Conservation (phyloP, 2,329 filamentous ascomycete genomes). For the Alternaria sp. region DNA sequence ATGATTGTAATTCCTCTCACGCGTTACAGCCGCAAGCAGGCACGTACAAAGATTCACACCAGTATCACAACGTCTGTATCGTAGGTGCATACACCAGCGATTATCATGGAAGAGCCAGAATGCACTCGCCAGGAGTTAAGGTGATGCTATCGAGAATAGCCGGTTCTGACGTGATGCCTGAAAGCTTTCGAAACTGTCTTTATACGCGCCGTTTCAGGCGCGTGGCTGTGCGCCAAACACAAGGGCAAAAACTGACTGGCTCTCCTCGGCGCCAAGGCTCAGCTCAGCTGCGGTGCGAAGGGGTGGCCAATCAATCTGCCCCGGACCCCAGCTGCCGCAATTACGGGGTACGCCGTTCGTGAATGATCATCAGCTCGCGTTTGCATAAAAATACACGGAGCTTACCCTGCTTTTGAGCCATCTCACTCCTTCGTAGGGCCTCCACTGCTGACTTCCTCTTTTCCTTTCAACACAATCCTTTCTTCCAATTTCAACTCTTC, state of each 20-base stretch:
- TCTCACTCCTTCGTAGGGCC: not conserved
- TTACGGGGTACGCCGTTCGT: constrained; percentile 17
- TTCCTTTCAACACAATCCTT: constrained; percentile 1
- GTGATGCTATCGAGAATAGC: not conserved
- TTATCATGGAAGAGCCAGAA: not conserved
- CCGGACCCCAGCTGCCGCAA: constrained; percentile 4
- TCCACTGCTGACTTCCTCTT: constrained; percentile 1
- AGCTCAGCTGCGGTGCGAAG: constrained; percentile 5
- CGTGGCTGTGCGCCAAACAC: constrained; percentile 1
- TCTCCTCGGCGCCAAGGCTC: constrained; percentile 10
- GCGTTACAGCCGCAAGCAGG: not conserved
- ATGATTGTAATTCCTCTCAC: not conserved
- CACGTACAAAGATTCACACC: not conserved
- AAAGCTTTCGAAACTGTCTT: not conserved
- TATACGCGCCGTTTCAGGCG: constrained; percentile 16
- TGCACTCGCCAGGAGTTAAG: not conserved
- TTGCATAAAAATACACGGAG: constrained; percentile 17
- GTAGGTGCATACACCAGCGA: not conserved
- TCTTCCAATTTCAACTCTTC: constrained; percentile 3
- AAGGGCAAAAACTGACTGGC: not conserved
- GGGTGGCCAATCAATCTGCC: constrained; percentile 10
- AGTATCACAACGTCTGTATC: not conserved
- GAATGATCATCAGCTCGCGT: constrained; percentile 18
- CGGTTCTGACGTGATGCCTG: not conserved
- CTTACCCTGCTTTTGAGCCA: not conserved